A percentile compares a stretch with the other conserved stretches of the same genome.
These are phyloP conservation scores for Aspergillus carlsbadensis DNA, from an alignment of 495 filamentous ascomycete species.

Conservation along the genomic window DNA sequence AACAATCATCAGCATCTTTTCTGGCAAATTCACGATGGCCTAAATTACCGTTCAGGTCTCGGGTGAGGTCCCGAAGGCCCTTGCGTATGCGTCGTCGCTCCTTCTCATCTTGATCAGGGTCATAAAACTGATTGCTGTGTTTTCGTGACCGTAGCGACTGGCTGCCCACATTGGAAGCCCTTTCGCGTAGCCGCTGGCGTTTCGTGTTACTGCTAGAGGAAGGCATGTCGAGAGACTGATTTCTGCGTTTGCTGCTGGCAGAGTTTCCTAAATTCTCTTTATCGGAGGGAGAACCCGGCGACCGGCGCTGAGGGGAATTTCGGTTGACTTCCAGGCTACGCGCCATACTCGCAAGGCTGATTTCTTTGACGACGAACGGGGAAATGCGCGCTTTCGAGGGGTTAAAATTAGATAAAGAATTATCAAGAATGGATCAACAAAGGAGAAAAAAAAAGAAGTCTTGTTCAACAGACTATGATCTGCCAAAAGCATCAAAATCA, in stretches of 20 bases:
- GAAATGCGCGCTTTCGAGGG: constrained; percentile 5
- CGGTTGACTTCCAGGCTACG: constrained; percentile 16
- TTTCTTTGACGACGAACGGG: constrained; percentile 13
- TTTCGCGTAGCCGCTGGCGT: constrained; percentile 43
- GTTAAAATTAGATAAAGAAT: not conserved
- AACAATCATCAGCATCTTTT: constrained; percentile 9
- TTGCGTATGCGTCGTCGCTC: constrained; percentile 70
- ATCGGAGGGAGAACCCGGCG: constrained; percentile 48
- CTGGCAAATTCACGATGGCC: too few species aligned
- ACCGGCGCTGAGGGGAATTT: constrained; percentile 34
- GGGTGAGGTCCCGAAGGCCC: constrained; percentile 63
- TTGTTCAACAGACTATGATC: not conserved
- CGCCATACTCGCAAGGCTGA: constrained; percentile 30
- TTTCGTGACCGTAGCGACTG: constrained; percentile 29
- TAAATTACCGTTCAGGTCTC: constrained; percentile 60
- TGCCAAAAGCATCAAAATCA: not conserved
- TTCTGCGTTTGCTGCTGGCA: constrained; percentile 24
- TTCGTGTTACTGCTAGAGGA: constrained; percentile 29
- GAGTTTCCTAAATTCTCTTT: constrained; percentile 54
- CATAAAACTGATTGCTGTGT: constrained; percentile 59
- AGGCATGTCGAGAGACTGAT: constrained; percentile 29
- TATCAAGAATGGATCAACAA: not conserved
- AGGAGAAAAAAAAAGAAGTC: not conserved
- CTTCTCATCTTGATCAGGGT: constrained; percentile 84
- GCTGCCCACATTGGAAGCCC: constrained; percentile 24